Evolutionary conservation across 2,329 filamentous ascomycete species (phyloP).

Genomic region (Fusarium sp.): DNA sequence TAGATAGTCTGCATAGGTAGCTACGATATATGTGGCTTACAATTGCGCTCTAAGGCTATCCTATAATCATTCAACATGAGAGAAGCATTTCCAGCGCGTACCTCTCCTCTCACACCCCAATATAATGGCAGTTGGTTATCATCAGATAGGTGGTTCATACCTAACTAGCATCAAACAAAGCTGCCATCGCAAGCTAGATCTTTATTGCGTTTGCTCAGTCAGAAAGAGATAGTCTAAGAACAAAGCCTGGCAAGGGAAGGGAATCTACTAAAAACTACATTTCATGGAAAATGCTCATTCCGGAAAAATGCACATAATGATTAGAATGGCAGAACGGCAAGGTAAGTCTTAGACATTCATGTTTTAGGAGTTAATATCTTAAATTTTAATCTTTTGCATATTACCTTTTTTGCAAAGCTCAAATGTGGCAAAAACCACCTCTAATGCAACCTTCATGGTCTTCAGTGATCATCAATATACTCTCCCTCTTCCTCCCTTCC

Average conservation of each 20-base stretch:
- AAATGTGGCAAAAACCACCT: background rate
- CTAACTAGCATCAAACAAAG: conserved; percentile 4
- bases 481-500: conserved; percentile 49
- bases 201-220: background rate
- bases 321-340: background rate
- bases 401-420: conserved; percentile 3
- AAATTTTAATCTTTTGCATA: conserved; percentile 3
- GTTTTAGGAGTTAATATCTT: background rate
- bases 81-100: background rate
- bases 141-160: background rate
- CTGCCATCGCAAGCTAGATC: background rate
- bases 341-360: background rate
- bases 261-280: background rate
- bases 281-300: conserved; percentile 16
- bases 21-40: background rate
- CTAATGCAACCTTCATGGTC: background rate
- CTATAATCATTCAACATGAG: background rate
- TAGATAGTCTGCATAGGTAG: background rate
- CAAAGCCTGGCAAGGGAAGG: conserved; percentile 3
- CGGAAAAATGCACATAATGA: background rate
- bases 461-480: conserved; percentile 23
- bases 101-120: background rate
- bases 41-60: background rate
- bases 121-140: conserved; percentile 3
- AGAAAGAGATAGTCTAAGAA: conserved; percentile 5